Conservation (phyloP, 2,329 filamentous ascomycete species). For the Ceratocystis smalleyi region DNA sequence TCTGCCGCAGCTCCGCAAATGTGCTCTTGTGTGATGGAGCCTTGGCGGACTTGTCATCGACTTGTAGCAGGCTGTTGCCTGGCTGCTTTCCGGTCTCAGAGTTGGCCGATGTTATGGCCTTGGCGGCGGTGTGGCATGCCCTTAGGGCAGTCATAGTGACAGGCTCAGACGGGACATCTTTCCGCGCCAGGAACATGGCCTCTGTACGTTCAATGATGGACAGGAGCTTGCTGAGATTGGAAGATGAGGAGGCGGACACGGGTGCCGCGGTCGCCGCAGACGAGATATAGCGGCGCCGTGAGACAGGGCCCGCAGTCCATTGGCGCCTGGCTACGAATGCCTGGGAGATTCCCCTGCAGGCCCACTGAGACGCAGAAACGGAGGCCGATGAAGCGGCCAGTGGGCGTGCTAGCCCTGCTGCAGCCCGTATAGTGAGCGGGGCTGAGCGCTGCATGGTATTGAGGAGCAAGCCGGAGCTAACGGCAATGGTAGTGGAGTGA, state of each 20-base stretch:
- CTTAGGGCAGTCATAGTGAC: conserved; percentile 31
- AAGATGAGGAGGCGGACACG: conserved; percentile 19
- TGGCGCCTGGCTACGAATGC: neutral
- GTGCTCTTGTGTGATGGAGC: conserved; percentile 1
- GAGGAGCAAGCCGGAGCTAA: neutral
- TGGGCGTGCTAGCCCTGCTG: neutral
- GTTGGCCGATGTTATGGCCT: conserved; percentile 26
- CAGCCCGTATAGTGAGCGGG: conserved; percentile 1
- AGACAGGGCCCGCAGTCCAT: neutral
- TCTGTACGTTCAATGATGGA: conserved; percentile 29
- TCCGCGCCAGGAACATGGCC: conserved; percentile 30
- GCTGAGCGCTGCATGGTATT: conserved; percentile 1
- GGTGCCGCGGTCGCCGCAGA: neutral
- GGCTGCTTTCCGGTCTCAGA: conserved; percentile 6
- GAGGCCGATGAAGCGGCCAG: neutral
- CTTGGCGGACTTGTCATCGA: conserved; percentile 20
- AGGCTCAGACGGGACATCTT: conserved; percentile 31
- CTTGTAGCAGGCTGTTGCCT: conserved; percentile 22
- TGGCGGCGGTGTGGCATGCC: conserved; percentile 31
- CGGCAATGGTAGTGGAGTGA: neutral
- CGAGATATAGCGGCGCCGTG: neutral
- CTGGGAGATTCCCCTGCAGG: neutral
- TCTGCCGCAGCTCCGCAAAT: conserved; percentile 24
- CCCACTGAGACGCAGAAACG: neutral
- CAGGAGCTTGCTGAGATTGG: conserved; percentile 28